Percentiles rank a stretch among this genome's conserved stretches.
These are phyloP conservation scores for Umbelopsis ramanniana DNA, from an alignment of 192 early-diverging fungal genomes.

Conservation along the genomic window DNA sequence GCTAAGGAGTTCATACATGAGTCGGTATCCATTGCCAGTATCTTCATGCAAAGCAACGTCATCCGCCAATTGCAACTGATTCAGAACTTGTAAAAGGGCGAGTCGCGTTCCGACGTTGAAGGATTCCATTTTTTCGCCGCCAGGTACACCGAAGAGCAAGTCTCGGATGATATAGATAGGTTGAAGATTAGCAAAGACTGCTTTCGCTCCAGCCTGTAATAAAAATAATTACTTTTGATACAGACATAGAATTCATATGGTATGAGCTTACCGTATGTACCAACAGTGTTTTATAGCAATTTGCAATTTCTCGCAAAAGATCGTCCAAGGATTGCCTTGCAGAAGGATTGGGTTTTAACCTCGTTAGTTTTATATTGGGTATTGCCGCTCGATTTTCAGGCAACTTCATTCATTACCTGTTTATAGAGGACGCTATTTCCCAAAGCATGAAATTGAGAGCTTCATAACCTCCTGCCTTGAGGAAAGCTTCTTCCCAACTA, in stretches of 20 bases:
- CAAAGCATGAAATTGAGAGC: slow-evolving; percentile 12
- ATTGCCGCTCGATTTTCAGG: too few species aligned
- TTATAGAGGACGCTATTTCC: slow-evolving; percentile 7
- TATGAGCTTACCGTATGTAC: background rate
- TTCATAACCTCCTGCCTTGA: background rate
- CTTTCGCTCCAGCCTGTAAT: background rate
- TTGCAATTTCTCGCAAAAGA: background rate
- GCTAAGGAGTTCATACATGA: background rate
- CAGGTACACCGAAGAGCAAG: background rate
- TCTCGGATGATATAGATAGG: slow-evolving; percentile 19
- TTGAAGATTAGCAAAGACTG: slow-evolving; percentile 5
- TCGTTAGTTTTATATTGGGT: too few species aligned
- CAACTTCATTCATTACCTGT: background rate
- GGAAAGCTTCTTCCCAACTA: slow-evolving; percentile 7
- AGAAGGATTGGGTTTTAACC: background rate
- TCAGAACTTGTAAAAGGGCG: background rate
- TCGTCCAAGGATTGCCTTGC: background rate
- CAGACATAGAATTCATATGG: too few species aligned
- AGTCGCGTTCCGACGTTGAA: background rate
- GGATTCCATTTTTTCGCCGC: background rate
- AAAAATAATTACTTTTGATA: background rate
- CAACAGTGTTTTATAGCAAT: background rate
- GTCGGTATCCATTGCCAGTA: background rate
- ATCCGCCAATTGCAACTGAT: slow-evolving; percentile 2
- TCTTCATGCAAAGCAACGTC: background rate